phyloP scores from a whole-genome alignment of 1,284 basidiomycete genomes.

The Rhodofomes roseus region DNA sequence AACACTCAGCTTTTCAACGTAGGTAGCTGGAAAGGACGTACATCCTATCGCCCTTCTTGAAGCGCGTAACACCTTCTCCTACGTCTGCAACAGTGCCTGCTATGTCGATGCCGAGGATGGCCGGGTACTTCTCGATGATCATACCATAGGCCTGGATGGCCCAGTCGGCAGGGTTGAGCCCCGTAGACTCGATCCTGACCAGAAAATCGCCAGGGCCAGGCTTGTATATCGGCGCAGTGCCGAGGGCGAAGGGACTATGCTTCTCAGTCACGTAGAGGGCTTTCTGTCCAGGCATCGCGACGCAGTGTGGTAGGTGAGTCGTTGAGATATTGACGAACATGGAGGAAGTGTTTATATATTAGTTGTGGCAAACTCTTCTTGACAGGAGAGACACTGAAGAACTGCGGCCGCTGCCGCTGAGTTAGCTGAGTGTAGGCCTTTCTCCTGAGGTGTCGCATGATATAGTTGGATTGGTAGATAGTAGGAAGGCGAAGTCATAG shows the following conservation, averaged over 20 bases:
- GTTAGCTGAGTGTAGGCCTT: too few species aligned
- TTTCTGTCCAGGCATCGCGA: constrained; percentile 15
- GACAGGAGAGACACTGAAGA: too few species aligned
- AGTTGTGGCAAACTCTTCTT: too few species aligned
- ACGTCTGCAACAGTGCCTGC: constrained; percentile 17
- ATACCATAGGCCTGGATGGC: constrained; percentile 31
- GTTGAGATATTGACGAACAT: too few species aligned
- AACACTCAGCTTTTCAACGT: too few species aligned
- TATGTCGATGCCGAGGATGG: constrained; percentile 12
- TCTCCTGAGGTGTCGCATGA: too few species aligned
- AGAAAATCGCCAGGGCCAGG: constrained; percentile 40
- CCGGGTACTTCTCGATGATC: constrained; percentile 22
- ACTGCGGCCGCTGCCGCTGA: too few species aligned
- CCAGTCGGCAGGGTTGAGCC: constrained; percentile 47
- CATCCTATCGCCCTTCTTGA: constrained; percentile 15
- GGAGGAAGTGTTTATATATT: too few species aligned
- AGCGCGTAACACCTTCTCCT: constrained; percentile 13
- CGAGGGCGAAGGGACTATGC: constrained; percentile 14
- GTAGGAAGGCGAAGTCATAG: too few species aligned
- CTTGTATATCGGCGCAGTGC: constrained; percentile 29
- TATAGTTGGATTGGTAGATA: too few species aligned
- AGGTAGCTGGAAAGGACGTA: not conserved
- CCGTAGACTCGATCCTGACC: constrained; percentile 37
- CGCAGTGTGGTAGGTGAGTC: too few species aligned
- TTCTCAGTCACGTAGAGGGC: constrained; percentile 15